Percentiles rank a stretch among this genome's conserved stretches.
Evolutionary conservation across 2,329 filamentous ascomycete species (phyloP).

Genomic region (Penicillium sp.): DNA sequence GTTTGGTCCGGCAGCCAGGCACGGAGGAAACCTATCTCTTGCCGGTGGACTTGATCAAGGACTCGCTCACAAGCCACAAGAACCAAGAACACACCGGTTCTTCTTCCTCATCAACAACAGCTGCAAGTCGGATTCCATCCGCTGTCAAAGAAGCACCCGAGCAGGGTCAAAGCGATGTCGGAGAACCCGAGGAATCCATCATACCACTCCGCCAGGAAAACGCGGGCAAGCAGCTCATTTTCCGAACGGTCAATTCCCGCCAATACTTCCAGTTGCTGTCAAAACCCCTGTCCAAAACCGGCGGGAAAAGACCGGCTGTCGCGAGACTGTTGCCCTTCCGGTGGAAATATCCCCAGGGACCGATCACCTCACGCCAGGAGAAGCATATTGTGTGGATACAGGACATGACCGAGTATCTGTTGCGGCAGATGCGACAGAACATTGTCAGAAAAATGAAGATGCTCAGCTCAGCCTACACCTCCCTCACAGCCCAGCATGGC

Average conservation of each 20-base stretch:
- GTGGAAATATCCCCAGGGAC: slow-evolving; percentile 35
- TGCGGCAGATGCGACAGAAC: slow-evolving; percentile 37
- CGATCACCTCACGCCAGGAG: slow-evolving; percentile 26
- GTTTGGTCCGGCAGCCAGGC: slow-evolving; percentile 32
- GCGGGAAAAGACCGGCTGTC: slow-evolving; percentile 16
- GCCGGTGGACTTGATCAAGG: slow-evolving; percentile 32
- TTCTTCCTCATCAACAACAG: neutral
- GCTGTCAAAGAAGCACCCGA: neutral
- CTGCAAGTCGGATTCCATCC: neutral
- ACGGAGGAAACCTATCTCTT: slow-evolving; percentile 33
- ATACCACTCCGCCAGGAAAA: neutral
- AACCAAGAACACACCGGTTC: neutral
- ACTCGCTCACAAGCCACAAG: slow-evolving; percentile 23
- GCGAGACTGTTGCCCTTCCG: slow-evolving; percentile 32
- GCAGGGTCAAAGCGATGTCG: neutral
- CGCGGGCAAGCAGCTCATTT: slow-evolving; percentile 17
- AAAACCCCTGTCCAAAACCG: slow-evolving; percentile 7
- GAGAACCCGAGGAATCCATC: too few species aligned
- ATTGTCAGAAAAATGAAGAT: slow-evolving; percentile 39
- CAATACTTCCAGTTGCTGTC: slow-evolving; percentile 24
- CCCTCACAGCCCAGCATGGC: slow-evolving; percentile 16
- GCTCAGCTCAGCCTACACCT: slow-evolving; percentile 23
- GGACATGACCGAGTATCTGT: slow-evolving; percentile 48
- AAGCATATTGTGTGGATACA: slow-evolving; percentile 45
- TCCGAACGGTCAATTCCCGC: slow-evolving; percentile 31